Percentiles rank a stretch among this genome's conserved stretches.
Evolutionary conservation across 2,329 filamentous ascomycete species (phyloP).

Genomic region (Cadophora malorum): DNA sequence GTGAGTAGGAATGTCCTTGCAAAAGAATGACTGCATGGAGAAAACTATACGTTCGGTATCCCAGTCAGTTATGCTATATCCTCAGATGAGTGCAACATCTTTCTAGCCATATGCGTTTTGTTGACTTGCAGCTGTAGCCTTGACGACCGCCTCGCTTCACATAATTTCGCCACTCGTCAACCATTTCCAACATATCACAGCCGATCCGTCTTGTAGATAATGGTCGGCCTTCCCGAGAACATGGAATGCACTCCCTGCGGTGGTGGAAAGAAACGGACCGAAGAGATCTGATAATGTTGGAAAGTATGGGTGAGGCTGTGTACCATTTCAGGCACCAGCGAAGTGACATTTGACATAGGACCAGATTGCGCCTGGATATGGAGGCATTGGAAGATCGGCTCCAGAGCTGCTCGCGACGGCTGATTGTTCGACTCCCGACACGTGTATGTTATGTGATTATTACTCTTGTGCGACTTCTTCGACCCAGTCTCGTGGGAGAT

Average conservation of each 20-base stretch:
- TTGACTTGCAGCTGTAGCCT: background rate
- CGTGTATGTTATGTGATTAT: constrained; percentile 1
- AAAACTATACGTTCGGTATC: background rate
- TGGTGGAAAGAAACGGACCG: constrained; percentile 9
- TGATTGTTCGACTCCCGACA: background rate
- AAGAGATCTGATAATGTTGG: background rate
- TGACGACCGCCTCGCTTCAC: background rate
- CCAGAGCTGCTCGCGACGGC: background rate
- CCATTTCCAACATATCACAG: background rate
- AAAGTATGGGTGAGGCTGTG: constrained; percentile 9
- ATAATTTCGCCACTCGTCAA: background rate
- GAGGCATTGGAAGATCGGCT: background rate
- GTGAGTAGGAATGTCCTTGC: background rate
- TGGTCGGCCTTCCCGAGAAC: background rate
- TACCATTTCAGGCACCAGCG: background rate
- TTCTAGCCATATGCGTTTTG: background rate
- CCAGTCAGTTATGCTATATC: background rate
- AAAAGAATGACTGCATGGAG: too few species aligned
- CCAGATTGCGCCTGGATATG: background rate
- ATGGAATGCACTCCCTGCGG: background rate
- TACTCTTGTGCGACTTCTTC: background rate
- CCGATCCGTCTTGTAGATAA: background rate
- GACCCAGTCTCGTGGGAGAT: background rate
- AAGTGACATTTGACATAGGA: background rate
- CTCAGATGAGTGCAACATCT: background rate